phyloP scores from a whole-genome alignment of 148 eudicot species.

The Vaccinium vitisidaea region DNA sequence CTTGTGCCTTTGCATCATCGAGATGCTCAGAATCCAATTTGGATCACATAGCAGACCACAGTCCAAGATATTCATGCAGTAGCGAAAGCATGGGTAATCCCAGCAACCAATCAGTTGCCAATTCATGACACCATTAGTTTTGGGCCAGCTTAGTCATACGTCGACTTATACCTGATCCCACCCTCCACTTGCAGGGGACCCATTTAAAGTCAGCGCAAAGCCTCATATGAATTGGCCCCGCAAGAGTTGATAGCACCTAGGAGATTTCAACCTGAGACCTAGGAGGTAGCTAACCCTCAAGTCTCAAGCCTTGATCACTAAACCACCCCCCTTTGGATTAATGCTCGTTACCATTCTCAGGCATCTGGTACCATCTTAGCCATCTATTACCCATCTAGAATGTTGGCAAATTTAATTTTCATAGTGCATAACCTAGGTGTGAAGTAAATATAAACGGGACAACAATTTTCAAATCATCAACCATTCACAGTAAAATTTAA shows the following conservation, averaged over 20 bases:
- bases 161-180: no score
- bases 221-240: no score
- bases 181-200: no score
- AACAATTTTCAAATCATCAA: neutral
- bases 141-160: no score
- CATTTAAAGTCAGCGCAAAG: no score
- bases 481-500: neutral
- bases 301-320: no score
- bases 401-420: neutral
- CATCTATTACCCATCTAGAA: neutral
- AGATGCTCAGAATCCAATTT: neutral
- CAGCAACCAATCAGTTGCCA: neutral
- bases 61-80: neutral
- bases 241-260: no score
- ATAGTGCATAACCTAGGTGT: neutral
- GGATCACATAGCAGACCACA: neutral
- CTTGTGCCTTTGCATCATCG: neutral
- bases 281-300: no score
- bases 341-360: neutral
- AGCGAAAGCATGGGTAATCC: neutral
- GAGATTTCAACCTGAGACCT: no score
- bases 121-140: neutral
- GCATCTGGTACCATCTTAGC: neutral
- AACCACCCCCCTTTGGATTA: no score
- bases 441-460: neutral